Evolutionary conservation across 1,139 yeast species (phyloP).

Genomic region (Sugiyamaella grinbergsii): DNA sequence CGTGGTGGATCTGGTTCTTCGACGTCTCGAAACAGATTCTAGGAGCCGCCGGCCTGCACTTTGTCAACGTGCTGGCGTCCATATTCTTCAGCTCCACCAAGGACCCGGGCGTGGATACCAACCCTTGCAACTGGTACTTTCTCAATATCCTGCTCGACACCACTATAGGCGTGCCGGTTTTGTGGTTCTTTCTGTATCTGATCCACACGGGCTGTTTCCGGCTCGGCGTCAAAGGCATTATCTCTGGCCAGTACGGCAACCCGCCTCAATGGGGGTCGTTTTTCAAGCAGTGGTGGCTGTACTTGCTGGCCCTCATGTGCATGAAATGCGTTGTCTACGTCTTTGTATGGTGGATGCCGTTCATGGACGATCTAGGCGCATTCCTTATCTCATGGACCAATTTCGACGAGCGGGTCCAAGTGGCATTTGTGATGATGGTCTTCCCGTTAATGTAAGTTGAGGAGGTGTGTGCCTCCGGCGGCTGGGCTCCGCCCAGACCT

Average conservation of each 20-base stretch:
- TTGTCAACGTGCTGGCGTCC: conserved; percentile 73
- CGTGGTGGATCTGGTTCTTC: conserved; percentile 85
- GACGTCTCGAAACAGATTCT: conserved; percentile 88
- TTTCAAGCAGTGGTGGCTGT: conserved; percentile 70
- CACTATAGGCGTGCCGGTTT: conserved; percentile 88
- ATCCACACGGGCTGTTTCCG: conserved; percentile 54
- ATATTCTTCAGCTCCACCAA: conserved; percentile 51
- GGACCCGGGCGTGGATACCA: conserved; percentile 41
- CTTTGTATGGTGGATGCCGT: conserved; percentile 60
- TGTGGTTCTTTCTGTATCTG: conserved; percentile 56
- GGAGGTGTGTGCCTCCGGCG: too few species aligned
- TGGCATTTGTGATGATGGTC: conserved; percentile 81
- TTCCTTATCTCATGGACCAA: conserved; percentile 75
- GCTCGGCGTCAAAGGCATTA: conserved; percentile 58
- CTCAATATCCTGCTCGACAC: conserved; percentile 86
- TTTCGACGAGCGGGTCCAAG: conserved; percentile 77
- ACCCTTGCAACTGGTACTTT: conserved; percentile 72
- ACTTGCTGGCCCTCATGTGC: conserved; percentile 56
- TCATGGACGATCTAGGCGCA: conserved; percentile 58
- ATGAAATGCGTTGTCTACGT: conserved; percentile 60
- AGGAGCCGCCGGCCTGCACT: conserved; percentile 84
- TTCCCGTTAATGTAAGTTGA: conserved; percentile 40
- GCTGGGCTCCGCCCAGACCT: too few species aligned
- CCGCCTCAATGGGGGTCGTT: conserved; percentile 70
- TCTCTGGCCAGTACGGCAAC: conserved; percentile 81